These are phyloP conservation scores for Fusarium udum DNA, from an alignment of 2,329 filamentous ascomycete species.

Conservation along the genomic window DNA sequence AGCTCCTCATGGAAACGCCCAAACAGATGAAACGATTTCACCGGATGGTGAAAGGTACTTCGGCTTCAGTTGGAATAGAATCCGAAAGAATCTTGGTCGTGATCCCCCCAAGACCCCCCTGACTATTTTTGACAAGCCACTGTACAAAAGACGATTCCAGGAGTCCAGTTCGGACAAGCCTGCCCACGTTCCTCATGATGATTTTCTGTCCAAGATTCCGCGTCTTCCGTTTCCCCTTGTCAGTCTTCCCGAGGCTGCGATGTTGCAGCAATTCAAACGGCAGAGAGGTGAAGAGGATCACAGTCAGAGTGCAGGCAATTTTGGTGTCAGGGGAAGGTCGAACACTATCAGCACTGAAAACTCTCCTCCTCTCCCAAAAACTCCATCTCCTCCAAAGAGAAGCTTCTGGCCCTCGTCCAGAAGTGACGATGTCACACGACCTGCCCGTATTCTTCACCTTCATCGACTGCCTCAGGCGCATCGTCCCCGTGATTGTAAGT, in stretches of 20 bases:
- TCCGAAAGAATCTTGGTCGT: slow-evolving; percentile 37
- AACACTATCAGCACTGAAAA: slow-evolving; percentile 46
- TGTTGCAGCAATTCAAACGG: slow-evolving; percentile 46
- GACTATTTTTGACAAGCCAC: slow-evolving; percentile 40
- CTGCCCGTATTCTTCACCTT: slow-evolving; percentile 28
- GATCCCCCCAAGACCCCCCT: slow-evolving; percentile 35
- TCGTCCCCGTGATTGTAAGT: slow-evolving; percentile 34
- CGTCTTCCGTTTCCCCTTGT: slow-evolving; percentile 50
- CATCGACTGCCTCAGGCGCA: slow-evolving; percentile 9
- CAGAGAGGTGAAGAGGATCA: slow-evolving; percentile 51
- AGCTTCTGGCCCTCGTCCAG: slow-evolving; percentile 7
- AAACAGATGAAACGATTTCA: background rate
- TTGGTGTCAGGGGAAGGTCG: slow-evolving; percentile 40
- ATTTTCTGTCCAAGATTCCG: slow-evolving; percentile 38
- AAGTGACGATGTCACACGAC: slow-evolving; percentile 5
- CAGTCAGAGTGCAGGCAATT: slow-evolving; percentile 44
- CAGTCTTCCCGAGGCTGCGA: slow-evolving; percentile 51
- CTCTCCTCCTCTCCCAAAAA: slow-evolving; percentile 39
- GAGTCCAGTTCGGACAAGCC: slow-evolving; percentile 13
- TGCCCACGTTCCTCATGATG: slow-evolving; percentile 35
- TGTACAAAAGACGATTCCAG: slow-evolving; percentile 31
- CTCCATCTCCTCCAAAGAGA: slow-evolving; percentile 39
- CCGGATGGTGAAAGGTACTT: slow-evolving; percentile 18
- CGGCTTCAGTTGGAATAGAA: slow-evolving; percentile 42
- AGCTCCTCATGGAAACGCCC: background rate